These are phyloP conservation scores for Xerocomus nothofagi DNA, from an alignment of 1,284 basidiomycete species.

Conservation along the genomic window DNA sequence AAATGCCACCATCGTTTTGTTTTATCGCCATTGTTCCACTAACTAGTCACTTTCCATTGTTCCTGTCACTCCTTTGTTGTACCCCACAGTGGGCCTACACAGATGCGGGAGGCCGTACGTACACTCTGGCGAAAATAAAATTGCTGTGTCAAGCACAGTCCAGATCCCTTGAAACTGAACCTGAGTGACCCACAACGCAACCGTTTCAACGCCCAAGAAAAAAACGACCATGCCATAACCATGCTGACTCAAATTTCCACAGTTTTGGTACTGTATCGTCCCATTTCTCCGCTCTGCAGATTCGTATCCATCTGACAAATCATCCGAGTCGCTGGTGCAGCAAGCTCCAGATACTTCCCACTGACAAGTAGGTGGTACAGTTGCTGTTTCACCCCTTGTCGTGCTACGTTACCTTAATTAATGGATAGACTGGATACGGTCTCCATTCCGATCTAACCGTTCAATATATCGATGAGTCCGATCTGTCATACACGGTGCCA, in stretches of 20 bases:
- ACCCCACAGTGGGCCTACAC: no score
- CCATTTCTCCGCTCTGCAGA: background rate
- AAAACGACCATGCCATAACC: background rate
- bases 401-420: background rate
- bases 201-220: background rate
- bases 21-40: conserved; percentile 14
- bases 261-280: background rate
- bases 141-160: no score
- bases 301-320: background rate
- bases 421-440: background rate
- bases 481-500: no score
- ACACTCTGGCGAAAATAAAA: conserved; percentile 5
- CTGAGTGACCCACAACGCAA: background rate
- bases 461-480: no score
- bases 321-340: background rate
- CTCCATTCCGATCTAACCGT: background rate
- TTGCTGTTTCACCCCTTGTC: background rate
- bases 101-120: conserved; percentile 10
- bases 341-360: background rate
- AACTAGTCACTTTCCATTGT: conserved; percentile 22
- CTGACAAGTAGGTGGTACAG: background rate
- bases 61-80: conserved; percentile 14
- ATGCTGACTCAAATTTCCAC: background rate
- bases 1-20: background rate
- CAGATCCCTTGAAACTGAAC: background rate